Evolutionary conservation across 2,329 filamentous ascomycete species (phyloP).

Genomic region (Aspergillus jensenii): DNA sequence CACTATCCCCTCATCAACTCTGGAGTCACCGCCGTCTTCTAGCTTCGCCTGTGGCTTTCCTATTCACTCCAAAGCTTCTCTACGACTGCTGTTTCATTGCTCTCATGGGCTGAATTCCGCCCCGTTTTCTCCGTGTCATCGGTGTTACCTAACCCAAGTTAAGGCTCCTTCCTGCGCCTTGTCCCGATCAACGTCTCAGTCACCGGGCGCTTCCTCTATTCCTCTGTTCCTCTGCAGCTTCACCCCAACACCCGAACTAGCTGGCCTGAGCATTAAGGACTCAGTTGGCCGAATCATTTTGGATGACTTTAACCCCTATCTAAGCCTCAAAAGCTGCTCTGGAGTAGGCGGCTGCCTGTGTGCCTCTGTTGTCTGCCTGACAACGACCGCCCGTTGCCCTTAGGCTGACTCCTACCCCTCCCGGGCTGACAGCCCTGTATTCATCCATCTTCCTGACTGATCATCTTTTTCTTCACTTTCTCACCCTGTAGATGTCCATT

Average conservation of each 20-base stretch:
- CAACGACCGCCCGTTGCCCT: slow-evolving; percentile 17
- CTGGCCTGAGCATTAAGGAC: neutral
- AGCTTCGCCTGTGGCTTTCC: neutral
- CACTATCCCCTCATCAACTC: slow-evolving; percentile 1
- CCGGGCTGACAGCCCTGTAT: slow-evolving; percentile 7
- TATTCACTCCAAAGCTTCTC: neutral
- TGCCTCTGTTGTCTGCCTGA: slow-evolving; percentile 16
- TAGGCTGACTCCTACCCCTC: slow-evolving; percentile 22
- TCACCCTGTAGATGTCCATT: neutral
- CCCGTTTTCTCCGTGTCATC: neutral
- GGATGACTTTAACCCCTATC: neutral
- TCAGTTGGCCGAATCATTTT: neutral
- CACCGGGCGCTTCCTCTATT: slow-evolving; percentile 1
- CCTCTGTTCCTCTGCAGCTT: neutral
- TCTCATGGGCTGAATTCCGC: neutral
- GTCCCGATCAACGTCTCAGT: neutral
- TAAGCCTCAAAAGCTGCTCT: neutral
- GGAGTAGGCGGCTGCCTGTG: slow-evolving; percentile 1
- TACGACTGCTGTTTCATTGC: neutral
- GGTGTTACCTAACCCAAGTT: neutral
- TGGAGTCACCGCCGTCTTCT: neutral
- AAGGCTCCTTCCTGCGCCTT: slow-evolving; percentile 3
- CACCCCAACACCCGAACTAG: neutral
- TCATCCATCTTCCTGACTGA: neutral
- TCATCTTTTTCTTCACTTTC: neutral